Conservation (phyloP, 306 rosid species). For the Cucumis melo region DNA sequence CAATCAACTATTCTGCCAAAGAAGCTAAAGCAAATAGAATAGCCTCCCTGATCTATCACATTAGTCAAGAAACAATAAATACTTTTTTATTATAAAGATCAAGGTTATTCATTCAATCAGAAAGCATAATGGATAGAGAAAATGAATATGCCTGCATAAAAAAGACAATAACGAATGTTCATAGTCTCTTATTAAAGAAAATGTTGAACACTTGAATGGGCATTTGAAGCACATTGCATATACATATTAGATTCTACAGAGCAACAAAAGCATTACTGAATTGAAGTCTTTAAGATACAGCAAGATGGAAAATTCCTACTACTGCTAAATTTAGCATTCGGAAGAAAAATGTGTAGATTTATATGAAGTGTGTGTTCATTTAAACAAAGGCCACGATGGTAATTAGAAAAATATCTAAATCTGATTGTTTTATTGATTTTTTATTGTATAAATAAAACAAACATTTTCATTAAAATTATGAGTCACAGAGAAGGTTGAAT, state of each 20-base stretch:
- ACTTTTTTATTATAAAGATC: background rate
- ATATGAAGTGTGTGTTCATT: background rate
- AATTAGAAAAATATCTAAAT: background rate
- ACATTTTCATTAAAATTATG: background rate
- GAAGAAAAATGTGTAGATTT: background rate
- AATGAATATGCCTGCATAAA: background rate
- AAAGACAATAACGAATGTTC: background rate
- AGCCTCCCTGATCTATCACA: conserved; percentile 86
- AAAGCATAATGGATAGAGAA: background rate
- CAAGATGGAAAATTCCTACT: background rate
- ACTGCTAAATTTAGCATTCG: background rate
- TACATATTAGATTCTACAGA: background rate
- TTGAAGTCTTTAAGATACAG: background rate
- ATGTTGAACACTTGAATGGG: background rate
- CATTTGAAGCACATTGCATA: background rate
- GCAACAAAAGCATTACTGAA: background rate
- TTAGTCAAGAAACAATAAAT: background rate
- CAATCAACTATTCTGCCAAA: conserved; percentile 63
- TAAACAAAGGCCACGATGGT: background rate
- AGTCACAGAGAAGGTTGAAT: background rate
- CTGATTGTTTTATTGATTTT: background rate
- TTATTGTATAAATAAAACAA: background rate
- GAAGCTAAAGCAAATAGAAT: conserved; percentile 63
- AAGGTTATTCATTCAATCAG: background rate
- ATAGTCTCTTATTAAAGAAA: background rate